Evolutionary conservation across 805 yeast genomes (phyloP).

Genomic region (Kluyveromyces nonfermentans): DNA sequence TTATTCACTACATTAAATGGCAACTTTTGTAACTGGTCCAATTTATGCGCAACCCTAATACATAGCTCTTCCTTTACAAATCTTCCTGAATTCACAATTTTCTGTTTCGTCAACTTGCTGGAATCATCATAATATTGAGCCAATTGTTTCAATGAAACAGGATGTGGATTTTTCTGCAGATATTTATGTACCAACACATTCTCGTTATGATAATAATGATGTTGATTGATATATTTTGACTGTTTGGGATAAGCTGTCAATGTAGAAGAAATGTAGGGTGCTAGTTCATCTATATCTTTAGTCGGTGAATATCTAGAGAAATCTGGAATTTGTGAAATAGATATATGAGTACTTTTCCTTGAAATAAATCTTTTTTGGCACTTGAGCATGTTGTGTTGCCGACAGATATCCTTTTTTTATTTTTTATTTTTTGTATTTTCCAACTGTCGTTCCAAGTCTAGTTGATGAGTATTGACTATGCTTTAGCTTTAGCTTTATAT

Average conservation of each 20-base stretch:
- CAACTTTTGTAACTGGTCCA: slow-evolving; percentile 67
- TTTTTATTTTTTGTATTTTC: too few species aligned
- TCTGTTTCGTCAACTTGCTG: slow-evolving; percentile 56
- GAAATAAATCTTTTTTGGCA: neutral
- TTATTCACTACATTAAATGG: slow-evolving; percentile 83
- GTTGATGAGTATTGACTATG: too few species aligned
- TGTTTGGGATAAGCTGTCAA: slow-evolving; percentile 32
- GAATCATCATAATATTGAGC: slow-evolving; percentile 74
- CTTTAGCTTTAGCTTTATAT: too few species aligned
- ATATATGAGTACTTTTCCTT: neutral
- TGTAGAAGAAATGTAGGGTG: slow-evolving; percentile 29
- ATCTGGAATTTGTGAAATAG: slow-evolving; percentile 27
- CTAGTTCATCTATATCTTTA: slow-evolving; percentile 25
- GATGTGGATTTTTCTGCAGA: slow-evolving; percentile 58
- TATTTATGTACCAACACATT: slow-evolving; percentile 22
- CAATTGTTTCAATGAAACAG: slow-evolving; percentile 80
- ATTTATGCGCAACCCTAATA: slow-evolving; percentile 69
- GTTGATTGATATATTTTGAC: slow-evolving; percentile 44
- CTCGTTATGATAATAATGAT: slow-evolving; percentile 69
- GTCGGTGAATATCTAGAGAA: slow-evolving; percentile 30
- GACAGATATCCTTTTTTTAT: too few species aligned
- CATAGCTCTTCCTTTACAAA: slow-evolving; percentile 84
- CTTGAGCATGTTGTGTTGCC: neutral
- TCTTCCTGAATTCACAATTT: slow-evolving; percentile 74
- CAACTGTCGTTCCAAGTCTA: too few species aligned